phyloP scores from a whole-genome alignment of 2,329 filamentous ascomycete species.

The Arthrocladium fulminans region DNA sequence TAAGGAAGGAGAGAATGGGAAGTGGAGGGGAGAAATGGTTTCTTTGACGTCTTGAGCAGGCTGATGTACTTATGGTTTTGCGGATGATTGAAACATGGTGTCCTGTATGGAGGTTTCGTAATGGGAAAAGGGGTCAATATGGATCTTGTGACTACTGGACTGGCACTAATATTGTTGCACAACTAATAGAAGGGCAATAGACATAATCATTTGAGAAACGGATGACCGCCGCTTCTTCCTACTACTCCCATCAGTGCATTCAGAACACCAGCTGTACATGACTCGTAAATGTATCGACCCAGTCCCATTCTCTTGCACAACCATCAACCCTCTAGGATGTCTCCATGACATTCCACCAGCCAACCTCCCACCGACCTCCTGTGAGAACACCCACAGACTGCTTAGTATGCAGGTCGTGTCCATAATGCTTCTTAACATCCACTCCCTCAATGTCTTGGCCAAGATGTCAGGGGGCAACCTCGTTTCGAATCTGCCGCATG shows the following conservation, averaged over 20 bases:
- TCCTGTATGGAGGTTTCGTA: no score
- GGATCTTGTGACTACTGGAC: no score
- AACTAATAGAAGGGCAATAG: no score
- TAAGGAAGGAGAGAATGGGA: slow-evolving; percentile 1
- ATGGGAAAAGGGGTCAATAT: no score
- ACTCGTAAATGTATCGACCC: neutral
- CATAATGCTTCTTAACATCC: neutral
- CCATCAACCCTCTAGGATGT: neutral
- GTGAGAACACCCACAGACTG: neutral
- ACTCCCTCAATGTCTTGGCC: neutral
- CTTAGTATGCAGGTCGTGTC: neutral
- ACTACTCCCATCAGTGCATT: no score
- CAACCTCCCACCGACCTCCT: neutral
- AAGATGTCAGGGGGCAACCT: no score
- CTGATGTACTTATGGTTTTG: neutral
- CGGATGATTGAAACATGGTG: no score
- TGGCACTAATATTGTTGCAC: no score
- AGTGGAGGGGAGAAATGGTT: slow-evolving; percentile 8
- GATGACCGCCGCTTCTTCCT: no score
- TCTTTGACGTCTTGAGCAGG: slow-evolving; percentile 5
- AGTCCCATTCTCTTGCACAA: neutral
- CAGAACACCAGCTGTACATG: neutral
- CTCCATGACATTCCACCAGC: neutral
- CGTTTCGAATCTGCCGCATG: no score
- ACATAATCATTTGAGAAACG: no score